Evolutionary conservation across 495 filamentous ascomycete genomes (phyloP).

Genomic region (Parmelia sp.): DNA sequence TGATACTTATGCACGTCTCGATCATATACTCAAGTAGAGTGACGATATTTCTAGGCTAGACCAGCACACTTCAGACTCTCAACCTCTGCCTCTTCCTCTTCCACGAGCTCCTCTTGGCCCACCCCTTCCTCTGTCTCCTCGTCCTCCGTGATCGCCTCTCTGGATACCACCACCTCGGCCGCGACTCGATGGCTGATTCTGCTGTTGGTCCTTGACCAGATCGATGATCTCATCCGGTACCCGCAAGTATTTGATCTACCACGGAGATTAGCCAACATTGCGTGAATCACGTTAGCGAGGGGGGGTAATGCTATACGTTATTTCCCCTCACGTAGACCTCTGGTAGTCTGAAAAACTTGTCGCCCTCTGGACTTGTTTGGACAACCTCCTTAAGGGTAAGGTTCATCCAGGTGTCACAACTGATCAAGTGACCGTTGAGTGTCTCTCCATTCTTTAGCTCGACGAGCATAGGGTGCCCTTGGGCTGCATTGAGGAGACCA

Average conservation of each 20-base stretch:
- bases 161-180: conserved; percentile 60
- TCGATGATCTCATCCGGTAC: conserved; percentile 96
- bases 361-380: conserved; percentile 92
- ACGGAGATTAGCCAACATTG: background rate
- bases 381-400: conserved; percentile 93
- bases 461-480: conserved; percentile 98
- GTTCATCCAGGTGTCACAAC: conserved; percentile 99
- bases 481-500: conserved; percentile 86
- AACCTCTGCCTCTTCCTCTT: conserved; percentile 47
- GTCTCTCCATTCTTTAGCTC: conserved; percentile 99
- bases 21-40: background rate
- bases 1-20: background rate
- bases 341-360: conserved; percentile 82
- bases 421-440: conserved; percentile 89
- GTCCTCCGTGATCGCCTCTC: conserved; percentile 57
- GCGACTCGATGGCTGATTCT: conserved; percentile 61
- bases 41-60: too few relatives aligned
- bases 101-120: conserved; percentile 43
- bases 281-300: background rate
- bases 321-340: conserved; percentile 96
- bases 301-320: conserved; percentile 63
- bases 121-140: conserved; percentile 47
- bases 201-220: conserved; percentile 82
- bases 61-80: conserved; percentile 21
- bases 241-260: conserved; percentile 94